These are phyloP conservation scores for Sicyos edulis DNA, from an alignment of 306 rosid genomes.

Conservation along the genomic window DNA sequence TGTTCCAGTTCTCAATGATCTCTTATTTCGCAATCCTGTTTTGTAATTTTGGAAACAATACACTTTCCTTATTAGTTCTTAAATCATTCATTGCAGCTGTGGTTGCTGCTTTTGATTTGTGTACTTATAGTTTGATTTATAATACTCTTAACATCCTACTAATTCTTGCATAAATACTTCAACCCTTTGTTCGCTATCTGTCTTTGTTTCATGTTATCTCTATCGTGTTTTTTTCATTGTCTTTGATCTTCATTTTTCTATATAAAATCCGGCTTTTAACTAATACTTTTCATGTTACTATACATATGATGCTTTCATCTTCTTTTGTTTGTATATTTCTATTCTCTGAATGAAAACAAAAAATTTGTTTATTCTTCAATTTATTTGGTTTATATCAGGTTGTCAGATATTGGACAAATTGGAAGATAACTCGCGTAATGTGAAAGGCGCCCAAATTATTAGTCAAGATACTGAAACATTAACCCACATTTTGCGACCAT, in stretches of 20 bases:
- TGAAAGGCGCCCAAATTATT: slow-evolving; percentile 69
- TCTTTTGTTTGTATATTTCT: background rate
- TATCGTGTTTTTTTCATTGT: background rate
- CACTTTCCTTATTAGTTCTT: background rate
- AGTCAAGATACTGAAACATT: slow-evolving; percentile 75
- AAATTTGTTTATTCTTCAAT: background rate
- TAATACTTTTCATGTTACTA: background rate
- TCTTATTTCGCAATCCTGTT: background rate
- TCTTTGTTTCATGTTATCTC: background rate
- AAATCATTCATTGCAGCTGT: background rate
- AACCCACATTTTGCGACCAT: slow-evolving; percentile 53
- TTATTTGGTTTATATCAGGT: slow-evolving; percentile 32
- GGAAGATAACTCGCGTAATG: slow-evolving; percentile 77
- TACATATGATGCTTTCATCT: background rate
- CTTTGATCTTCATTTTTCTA: background rate
- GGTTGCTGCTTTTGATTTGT: slow-evolving; percentile 6
- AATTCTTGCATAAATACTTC: background rate
- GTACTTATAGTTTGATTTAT: background rate
- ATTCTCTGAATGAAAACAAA: background rate
- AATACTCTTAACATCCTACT: background rate
- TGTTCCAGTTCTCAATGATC: background rate
- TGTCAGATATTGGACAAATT: slow-evolving; percentile 56
- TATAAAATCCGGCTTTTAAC: background rate
- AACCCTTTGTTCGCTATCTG: background rate
- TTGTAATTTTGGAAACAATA: background rate